Conservation (phyloP, 1,284 basidiomycete species). For the Malassezia globosa region DNA sequence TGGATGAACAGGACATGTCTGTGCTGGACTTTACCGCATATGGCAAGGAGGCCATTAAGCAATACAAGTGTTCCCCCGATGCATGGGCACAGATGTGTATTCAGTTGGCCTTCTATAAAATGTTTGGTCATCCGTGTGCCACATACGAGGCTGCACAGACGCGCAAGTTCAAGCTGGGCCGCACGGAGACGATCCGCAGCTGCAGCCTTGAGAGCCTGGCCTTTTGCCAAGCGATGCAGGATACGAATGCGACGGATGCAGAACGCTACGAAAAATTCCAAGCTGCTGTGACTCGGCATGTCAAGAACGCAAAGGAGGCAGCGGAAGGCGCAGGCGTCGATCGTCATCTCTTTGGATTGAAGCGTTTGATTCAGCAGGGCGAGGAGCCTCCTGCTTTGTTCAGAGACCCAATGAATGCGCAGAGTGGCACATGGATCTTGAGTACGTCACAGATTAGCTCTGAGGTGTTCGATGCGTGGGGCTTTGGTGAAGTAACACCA, state of each 20-base stretch:
- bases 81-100: slow-evolving; percentile 88
- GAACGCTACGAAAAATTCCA: slow-evolving; percentile 64
- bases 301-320: slow-evolving; percentile 77
- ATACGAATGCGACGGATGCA: slow-evolving; percentile 53
- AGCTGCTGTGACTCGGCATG: slow-evolving; percentile 67
- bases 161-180: slow-evolving; percentile 75
- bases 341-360: slow-evolving; percentile 82
- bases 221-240: slow-evolving; percentile 79
- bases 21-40: slow-evolving; percentile 79
- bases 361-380: slow-evolving; percentile 64
- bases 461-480: slow-evolving; percentile 82
- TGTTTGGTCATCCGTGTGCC: slow-evolving; percentile 64
- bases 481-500: slow-evolving; percentile 79
- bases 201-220: slow-evolving; percentile 70
- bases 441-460: slow-evolving; percentile 79
- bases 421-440: slow-evolving; percentile 77
- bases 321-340: slow-evolving; percentile 91
- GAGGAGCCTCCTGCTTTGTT: slow-evolving; percentile 70
- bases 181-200: slow-evolving; percentile 87
- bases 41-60: slow-evolving; percentile 80
- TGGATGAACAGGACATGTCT: slow-evolving; percentile 68
- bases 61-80: slow-evolving; percentile 78
- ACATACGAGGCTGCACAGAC: slow-evolving; percentile 94
- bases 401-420: slow-evolving; percentile 61
- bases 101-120: slow-evolving; percentile 81